Evolutionary conservation across 2,329 filamentous ascomycete genomes (phyloP), one percentile per base, ranked within the genome.

Genomic region (Nannizziopsis barbatae): DNA sequence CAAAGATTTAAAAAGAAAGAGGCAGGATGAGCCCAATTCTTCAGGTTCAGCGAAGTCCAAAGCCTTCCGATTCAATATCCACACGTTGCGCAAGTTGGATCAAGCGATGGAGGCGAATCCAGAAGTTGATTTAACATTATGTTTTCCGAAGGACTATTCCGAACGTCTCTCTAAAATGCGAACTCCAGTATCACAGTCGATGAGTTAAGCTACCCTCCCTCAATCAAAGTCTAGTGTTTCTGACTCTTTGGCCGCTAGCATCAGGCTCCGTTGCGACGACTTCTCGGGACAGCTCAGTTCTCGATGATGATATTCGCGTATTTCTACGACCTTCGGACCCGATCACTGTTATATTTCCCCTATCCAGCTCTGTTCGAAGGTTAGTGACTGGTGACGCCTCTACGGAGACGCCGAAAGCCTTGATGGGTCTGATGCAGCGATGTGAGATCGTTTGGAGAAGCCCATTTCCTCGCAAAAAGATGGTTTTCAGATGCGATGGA

Each of bases 401-500:
- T 18, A 33, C 45, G 11, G 32, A 42, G 11, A 46, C 56, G 42
- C 49, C 52, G 7, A 22, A 53, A 42, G 44, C 47, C 37, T 15
- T 58, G 18, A 38, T 54, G 42, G 31, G 44, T 15, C 30, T 56
- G 18, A 51, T 60, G 17, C 39, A 50, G 27, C 43, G 39, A 2
- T 57, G 56, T 36, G 52, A 58, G 39, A 42, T 55, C 14, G 7
- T 60, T 45, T 60, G 55, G 52, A 57, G 49, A 49, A 53, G 46
- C 36, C 52, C 53, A 27, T 59, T 54, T 31, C 12, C 57, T 45
- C 45, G 47, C 9, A 50, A 53, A 5, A 59, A 56, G 45, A 55
- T 55, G 45, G 56, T 56, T 14, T 54, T 60, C 11, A 58, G 55
- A 18, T 58, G 57, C 38, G 54, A 47, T 36, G 53, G 60, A 1